Percentiles rank a stretch among this genome's conserved stretches.
phyloP scores from a whole-genome alignment of 139 green algal genomes.

The Chlamydomonas sp. region DNA sequence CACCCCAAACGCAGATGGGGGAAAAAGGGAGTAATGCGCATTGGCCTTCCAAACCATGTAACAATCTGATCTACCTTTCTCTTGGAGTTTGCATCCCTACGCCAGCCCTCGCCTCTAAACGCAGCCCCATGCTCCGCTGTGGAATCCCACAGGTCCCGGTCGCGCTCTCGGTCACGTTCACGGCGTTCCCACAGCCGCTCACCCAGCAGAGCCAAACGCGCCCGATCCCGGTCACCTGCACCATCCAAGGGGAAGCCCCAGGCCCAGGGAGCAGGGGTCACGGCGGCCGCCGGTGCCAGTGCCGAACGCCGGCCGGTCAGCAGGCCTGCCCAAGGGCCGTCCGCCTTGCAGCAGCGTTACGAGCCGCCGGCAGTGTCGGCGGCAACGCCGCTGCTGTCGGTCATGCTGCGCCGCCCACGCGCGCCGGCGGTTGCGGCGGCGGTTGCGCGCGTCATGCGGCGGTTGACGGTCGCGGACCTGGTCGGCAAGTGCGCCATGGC shows the following conservation, averaged over 20 bases:
- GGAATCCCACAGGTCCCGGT: too few species aligned
- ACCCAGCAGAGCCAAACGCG: too few species aligned
- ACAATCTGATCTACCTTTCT: too few species aligned
- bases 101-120: too few species aligned
- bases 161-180: background rate
- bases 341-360: background rate
- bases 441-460: slow-evolving; percentile 19
- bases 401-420: slow-evolving; percentile 12
- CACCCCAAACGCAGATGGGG: too few species aligned
- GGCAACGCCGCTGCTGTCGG: background rate
- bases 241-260: background rate
- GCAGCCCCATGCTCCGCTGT: too few species aligned
- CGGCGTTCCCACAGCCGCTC: too few species aligned
- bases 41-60: too few species aligned
- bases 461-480: slow-evolving; percentile 19
- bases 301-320: background rate
- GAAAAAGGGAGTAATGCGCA: too few species aligned
- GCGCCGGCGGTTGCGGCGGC: background rate
- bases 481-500: background rate
- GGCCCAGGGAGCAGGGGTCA: background rate
- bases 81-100: too few species aligned
- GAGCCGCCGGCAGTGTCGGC: slow-evolving; percentile 1
- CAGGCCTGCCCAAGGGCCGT: background rate
- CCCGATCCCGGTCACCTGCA: too few species aligned
- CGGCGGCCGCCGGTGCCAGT: background rate